Conservation (phyloP, 257 asterid species). For the Handroanthus guayacan region DNA sequence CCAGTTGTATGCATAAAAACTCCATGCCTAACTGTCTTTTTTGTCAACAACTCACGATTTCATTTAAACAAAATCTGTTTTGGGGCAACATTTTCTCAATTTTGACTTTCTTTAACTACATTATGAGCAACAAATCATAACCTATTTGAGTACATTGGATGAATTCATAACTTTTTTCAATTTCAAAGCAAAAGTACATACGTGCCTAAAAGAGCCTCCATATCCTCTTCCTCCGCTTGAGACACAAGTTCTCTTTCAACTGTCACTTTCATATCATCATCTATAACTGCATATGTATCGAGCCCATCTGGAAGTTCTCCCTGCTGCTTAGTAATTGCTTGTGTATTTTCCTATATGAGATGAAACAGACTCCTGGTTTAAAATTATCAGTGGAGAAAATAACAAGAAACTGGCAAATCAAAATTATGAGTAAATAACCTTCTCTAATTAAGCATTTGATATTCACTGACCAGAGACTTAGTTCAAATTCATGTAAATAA, state of each 20-base stretch:
- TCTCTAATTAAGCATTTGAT: slow-evolving; percentile 16
- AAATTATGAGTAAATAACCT: slow-evolving; percentile 3
- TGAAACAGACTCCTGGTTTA: slow-evolving; percentile 29
- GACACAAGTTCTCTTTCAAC: slow-evolving; percentile 97
- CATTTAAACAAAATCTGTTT: slow-evolving; percentile 8
- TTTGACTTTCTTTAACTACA: slow-evolving; percentile 16
- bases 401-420: slow-evolving; percentile 24
- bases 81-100: slow-evolving; percentile 17
- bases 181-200: slow-evolving; percentile 55
- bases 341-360: slow-evolving; percentile 75
- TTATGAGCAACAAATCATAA: slow-evolving; percentile 11
- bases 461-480: slow-evolving; percentile 23
- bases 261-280: slow-evolving; percentile 80
- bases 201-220: slow-evolving; percentile 99
- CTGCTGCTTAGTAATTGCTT: slow-evolving; percentile 62
- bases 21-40: not conserved
- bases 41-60: not conserved
- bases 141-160: slow-evolving; percentile 7
- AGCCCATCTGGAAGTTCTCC: slow-evolving; percentile 59
- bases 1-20: not conserved
- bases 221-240: slow-evolving; percentile 98
- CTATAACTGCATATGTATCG: slow-evolving; percentile 40
- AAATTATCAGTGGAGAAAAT: slow-evolving; percentile 27
- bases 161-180: slow-evolving; percentile 2
- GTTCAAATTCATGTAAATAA: slow-evolving; percentile 27